phyloP scores from a whole-genome alignment of 805 yeast genomes.

The Ogataea sp. region DNA sequence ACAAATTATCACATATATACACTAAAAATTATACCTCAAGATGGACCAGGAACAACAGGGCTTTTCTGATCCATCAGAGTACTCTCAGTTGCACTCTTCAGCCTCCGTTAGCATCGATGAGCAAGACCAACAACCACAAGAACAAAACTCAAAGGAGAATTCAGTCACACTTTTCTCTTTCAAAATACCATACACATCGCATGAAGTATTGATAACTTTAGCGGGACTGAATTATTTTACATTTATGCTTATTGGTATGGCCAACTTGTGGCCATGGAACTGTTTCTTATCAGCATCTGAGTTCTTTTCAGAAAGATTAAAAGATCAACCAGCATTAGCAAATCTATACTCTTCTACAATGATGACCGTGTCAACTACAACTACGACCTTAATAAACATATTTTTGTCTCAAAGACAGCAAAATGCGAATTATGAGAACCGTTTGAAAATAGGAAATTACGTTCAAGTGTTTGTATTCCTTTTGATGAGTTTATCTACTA shows the following conservation, averaged over 20 bases:
- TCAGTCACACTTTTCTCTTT: not conserved
- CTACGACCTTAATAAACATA: constrained; percentile 52
- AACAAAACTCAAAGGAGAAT: no score
- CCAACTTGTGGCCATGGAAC: constrained; percentile 96
- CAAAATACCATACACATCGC: not conserved
- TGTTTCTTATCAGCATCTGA: constrained; percentile 80
- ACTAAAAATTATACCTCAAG: no score
- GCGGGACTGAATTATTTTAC: constrained; percentile 40
- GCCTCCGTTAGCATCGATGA: not conserved
- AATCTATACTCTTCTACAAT: constrained; percentile 67
- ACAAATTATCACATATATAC: no score
- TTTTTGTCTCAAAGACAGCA: constrained; percentile 59
- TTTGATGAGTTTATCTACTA: constrained; percentile 45
- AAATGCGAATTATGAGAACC: constrained; percentile 44
- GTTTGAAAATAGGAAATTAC: constrained; percentile 55
- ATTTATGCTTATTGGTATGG: constrained; percentile 63
- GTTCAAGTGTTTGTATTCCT: constrained; percentile 52
- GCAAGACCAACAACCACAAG: no score
- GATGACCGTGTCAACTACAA: constrained; percentile 78
- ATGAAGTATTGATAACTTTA: constrained; percentile 7
- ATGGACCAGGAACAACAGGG: no score
- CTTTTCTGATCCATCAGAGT: not conserved
- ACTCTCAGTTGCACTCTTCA: not conserved
- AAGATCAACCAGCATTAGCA: constrained; percentile 39
- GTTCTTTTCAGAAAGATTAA: constrained; percentile 61